These are phyloP conservation scores for Hylodesmum podocarpum DNA, from an alignment of 306 rosid species.

Conservation along the genomic window DNA sequence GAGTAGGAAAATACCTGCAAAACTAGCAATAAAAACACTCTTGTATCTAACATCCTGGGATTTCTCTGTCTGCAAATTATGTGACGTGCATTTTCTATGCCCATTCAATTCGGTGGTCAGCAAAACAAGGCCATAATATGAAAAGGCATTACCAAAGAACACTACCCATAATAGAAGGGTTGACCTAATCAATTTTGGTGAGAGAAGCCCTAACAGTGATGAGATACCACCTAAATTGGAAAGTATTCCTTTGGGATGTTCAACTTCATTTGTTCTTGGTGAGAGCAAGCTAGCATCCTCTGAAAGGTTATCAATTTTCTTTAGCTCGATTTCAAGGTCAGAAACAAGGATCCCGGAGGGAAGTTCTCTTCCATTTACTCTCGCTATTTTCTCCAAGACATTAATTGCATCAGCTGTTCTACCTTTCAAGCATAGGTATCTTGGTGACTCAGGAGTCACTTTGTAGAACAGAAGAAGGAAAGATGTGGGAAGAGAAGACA, in stretches of 20 bases:
- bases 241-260: slow-evolving; percentile 35
- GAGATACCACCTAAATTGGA: slow-evolving; percentile 52
- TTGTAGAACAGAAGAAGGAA: slow-evolving; percentile 84
- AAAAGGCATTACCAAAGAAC: slow-evolving; percentile 93
- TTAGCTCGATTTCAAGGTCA: slow-evolving; percentile 55
- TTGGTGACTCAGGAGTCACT: slow-evolving; percentile 85
- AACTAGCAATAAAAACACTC: slow-evolving; percentile 80
- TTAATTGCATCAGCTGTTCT: slow-evolving; percentile 66
- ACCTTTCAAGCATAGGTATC: slow-evolving; percentile 78
- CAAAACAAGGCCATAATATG: slow-evolving; percentile 96
- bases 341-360: slow-evolving; percentile 80
- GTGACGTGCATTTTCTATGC: slow-evolving; percentile 52
- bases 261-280: slow-evolving; percentile 34
- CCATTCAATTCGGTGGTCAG: slow-evolving; percentile 83
- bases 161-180: slow-evolving; percentile 91
- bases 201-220: slow-evolving; percentile 66
- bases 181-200: slow-evolving; percentile 67
- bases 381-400: slow-evolving; percentile 86
- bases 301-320: slow-evolving; percentile 37
- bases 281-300: slow-evolving; percentile 69
- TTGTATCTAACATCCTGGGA: slow-evolving; percentile 55
- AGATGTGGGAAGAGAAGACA: slow-evolving; percentile 80
- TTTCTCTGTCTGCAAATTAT: slow-evolving; percentile 42
- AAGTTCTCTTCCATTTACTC: slow-evolving; percentile 67
- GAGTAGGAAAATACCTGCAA: slow-evolving; percentile 68